Percentiles rank a stretch among this genome's conserved stretches.
phyloP scores from a whole-genome alignment of 495 filamentous ascomycete genomes.

The Letharia columbiana region DNA sequence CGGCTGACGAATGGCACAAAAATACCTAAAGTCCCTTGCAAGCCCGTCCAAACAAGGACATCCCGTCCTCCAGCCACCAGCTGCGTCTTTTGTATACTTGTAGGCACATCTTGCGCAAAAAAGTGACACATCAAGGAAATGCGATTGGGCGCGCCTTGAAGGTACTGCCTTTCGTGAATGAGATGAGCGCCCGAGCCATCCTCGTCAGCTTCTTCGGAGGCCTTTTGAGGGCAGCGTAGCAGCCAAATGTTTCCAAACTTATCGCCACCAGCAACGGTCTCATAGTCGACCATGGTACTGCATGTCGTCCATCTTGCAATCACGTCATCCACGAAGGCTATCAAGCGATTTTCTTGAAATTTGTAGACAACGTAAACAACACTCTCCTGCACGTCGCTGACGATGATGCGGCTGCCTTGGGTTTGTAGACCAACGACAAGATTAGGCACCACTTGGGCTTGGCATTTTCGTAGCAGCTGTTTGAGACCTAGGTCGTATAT shows the following conservation, averaged over 20 bases:
- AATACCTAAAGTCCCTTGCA: constrained; percentile 89
- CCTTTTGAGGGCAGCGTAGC: constrained; percentile 75
- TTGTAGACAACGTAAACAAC: constrained; percentile 92
- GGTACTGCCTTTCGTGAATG: constrained; percentile 75
- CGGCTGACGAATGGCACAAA: constrained; percentile 81
- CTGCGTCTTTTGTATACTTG: constrained; percentile 77
- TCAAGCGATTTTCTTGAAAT: constrained; percentile 76
- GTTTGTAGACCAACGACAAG: constrained; percentile 82
- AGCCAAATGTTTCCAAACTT: constrained; percentile 97
- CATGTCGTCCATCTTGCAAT: constrained; percentile 82
- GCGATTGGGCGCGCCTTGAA: constrained; percentile 80
- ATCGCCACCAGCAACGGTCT: constrained; percentile 89
- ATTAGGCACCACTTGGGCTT: constrained; percentile 68
- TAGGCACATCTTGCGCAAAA: constrained; percentile 87
- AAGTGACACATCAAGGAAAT: constrained; percentile 78
- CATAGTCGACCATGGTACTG: constrained; percentile 92
- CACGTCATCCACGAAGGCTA: constrained; percentile 86
- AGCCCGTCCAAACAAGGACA: constrained; percentile 83
- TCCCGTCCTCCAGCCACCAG: constrained; percentile 88
- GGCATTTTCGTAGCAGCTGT: constrained; percentile 84
- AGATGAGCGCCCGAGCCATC: constrained; percentile 85
- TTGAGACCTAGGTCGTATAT: constrained; percentile 88
- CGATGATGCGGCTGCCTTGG: constrained; percentile 84
- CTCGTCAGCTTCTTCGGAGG: constrained; percentile 83
- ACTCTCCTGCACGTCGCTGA: constrained; percentile 85